Evolutionary conservation across 1,284 basidiomycete genomes (phyloP).

Genomic region (Cystobasidium pallidum): DNA sequence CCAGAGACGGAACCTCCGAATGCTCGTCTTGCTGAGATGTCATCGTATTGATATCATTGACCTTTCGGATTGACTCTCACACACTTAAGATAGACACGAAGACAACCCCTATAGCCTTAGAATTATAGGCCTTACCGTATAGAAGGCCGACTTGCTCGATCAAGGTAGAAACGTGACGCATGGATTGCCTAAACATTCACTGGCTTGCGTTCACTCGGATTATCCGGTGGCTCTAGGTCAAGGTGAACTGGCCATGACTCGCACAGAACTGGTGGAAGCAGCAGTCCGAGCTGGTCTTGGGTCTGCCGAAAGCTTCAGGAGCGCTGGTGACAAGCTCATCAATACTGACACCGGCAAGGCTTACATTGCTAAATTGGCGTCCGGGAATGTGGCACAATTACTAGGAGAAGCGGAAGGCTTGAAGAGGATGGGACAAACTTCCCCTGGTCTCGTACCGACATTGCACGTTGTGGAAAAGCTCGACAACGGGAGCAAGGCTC

Average conservation of each 20-base stretch:
- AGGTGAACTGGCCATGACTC: not conserved
- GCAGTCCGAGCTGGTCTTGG: conserved; percentile 39
- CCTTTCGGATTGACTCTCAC: too few species aligned
- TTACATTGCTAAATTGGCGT: conserved; percentile 30
- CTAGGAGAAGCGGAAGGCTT: conserved; percentile 73
- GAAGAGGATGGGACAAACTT: conserved; percentile 65
- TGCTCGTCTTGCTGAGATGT: conserved; percentile 5
- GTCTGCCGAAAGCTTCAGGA: conserved; percentile 17
- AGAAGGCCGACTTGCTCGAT: conserved; percentile 1
- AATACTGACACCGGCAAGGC: conserved; percentile 10
- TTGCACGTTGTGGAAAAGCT: conserved; percentile 63
- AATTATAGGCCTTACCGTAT: too few species aligned
- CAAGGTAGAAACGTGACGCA: not conserved
- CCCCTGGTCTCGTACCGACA: conserved; percentile 70
- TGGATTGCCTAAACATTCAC: not conserved
- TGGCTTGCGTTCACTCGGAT: not conserved
- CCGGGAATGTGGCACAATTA: conserved; percentile 64
- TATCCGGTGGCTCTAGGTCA: too few species aligned
- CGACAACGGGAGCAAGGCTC: conserved; percentile 56
- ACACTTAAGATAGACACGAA: too few species aligned
- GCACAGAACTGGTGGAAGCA: conserved; percentile 12
- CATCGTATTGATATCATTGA: conserved; percentile 4
- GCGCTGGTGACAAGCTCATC: conserved; percentile 13
- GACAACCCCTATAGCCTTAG: too few species aligned
- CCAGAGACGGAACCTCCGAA: conserved; percentile 15